Evolutionary conservation across 2,329 filamentous ascomycete genomes (phyloP), one percentile per base, ranked within the genome.

Genomic region (Chalara sp.): DNA sequence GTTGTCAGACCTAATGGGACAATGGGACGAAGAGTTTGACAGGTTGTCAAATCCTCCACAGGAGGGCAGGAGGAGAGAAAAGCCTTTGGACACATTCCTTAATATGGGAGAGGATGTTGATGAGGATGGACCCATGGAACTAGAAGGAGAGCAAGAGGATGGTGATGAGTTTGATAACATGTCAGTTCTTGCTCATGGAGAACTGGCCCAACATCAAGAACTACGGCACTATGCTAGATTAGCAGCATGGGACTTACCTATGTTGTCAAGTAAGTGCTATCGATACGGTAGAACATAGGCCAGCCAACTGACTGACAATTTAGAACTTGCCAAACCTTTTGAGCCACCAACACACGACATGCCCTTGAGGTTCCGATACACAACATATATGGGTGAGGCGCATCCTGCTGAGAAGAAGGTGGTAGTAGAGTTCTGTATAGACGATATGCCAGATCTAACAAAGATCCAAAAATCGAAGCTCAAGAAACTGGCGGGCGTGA

Each of bases 391-490:
- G 79, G 92, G 92, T 62, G 93, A 97, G 71, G 75, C 80, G 50
- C 95, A 99, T 71, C 92, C 93, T 0, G 89, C 92, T 3, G 83
- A 90, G 70, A 84, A 83, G 66, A 99, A 99, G 75, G 91, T 99
- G 21, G 91, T 97, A 10, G 83, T 97, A 50, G 88, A 96, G 67
- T 95, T 97, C 70, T 81, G 78, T 56, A 84, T 87, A 12, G 70
- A 71, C 50, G 89, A 96, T 70, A 72, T 96, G 54, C 75, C 75
- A 13, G 72, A 77, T 54, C 77, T 96, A 49, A 83, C 78, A 29
- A 71, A 80, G 12, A 69, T 76, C 37, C 88, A 96, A 70, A 76
- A 79, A 56, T 67, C 78, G 64, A 99, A 96, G 69, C 77, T 99
- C 55, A 86, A 86, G 69, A 97, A 97, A 73, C 78, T 99, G 43